Base-by-base conservation (phyloP, 768 basidiomycete genomes). In the Boletus pseudopeckii region DNA sequence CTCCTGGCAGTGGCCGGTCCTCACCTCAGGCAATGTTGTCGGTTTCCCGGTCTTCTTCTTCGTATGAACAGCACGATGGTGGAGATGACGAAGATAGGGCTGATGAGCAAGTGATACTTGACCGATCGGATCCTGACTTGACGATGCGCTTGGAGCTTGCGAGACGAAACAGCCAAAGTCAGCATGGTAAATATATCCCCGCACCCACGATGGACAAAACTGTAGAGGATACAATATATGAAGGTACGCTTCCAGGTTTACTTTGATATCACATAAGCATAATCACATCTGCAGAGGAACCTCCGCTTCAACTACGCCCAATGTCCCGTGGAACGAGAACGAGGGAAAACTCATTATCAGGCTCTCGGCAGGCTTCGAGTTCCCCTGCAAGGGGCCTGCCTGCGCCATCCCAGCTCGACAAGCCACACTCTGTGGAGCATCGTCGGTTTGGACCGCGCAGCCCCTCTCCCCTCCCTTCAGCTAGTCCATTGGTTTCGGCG, bases 71-170 rank as follows among this genome's bases (percentile, higher is more conserved):
- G 43, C 64, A 66, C 8, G 45, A 66, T 28, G 74, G 75, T 46
- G 45, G 54, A 59, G 76, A 76, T 59, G 76, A 81, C 51, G 65
- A 64, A 26, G 81, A 80, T n/a, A 77, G 75, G 39, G 68, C 78
- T 20, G 70, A 71, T 15, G 71, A 74, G 8, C 68, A 75, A 48
- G 53, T 70, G 45, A 68, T 70, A 11, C 70, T 81, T 57, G 85
- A 90, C 57, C 75, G 80, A 46, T 89, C 86, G 15, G 90, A 92
- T 63, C 79, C 80, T 60, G 88, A 95, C 65, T 75, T 96, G 49
- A 79, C 85, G 20, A 77, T 82, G 73, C 85, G 87, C 45, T 72
- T 97, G 48, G 90, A 90, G 57, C 74, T 96, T 45, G 94, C 94
- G 6, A 76, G 90, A 55, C 80, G 81, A 59, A 97, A 97, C 66